Percentiles rank a stretch among this genome's conserved stretches.
These are phyloP conservation scores for Sarcomyxa edulis DNA, from an alignment of 768 basidiomycete genomes.

Conservation along the genomic window DNA sequence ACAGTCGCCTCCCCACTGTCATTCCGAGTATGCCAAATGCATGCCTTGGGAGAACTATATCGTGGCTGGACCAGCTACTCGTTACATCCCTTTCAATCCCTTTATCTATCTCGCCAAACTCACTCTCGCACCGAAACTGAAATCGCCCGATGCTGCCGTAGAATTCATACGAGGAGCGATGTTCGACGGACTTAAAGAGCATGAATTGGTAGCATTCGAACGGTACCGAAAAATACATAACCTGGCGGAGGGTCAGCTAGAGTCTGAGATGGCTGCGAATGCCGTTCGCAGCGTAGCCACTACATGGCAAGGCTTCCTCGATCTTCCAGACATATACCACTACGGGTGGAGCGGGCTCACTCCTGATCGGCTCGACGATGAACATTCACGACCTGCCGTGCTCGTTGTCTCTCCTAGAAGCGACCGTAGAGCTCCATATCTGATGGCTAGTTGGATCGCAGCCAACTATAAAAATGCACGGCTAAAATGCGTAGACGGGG, in stretches of 20 bases:
- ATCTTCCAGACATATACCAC: slow-evolving; percentile 34
- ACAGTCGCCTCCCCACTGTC: slow-evolving; percentile 39
- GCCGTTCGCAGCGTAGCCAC: slow-evolving; percentile 40
- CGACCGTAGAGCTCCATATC: slow-evolving; percentile 36
- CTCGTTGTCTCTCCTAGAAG: slow-evolving; percentile 36
- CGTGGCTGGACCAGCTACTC: slow-evolving; percentile 37
- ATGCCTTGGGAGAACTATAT: slow-evolving; percentile 46
- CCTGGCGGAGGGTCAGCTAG: slow-evolving; percentile 36
- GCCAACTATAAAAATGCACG: slow-evolving; percentile 37
- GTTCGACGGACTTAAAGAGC: slow-evolving; percentile 30
- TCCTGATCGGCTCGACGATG: slow-evolving; percentile 37
- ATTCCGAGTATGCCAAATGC: slow-evolving; percentile 37
- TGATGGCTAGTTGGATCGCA: slow-evolving; percentile 46
- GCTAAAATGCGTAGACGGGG: slow-evolving; percentile 37
- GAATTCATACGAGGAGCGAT: slow-evolving; percentile 29
- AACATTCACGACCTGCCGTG: slow-evolving; percentile 38
- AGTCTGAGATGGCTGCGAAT: slow-evolving; percentile 34
- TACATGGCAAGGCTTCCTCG: slow-evolving; percentile 49
- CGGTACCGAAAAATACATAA: slow-evolving; percentile 37
- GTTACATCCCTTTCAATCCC: slow-evolving; percentile 35
- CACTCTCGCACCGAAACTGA: slow-evolving; percentile 27
- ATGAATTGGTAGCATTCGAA: slow-evolving; percentile 31
- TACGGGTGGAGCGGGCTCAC: slow-evolving; percentile 46
- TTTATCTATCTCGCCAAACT: slow-evolving; percentile 25
- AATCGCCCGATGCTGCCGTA: slow-evolving; percentile 34